These are phyloP conservation scores for Solanum tarapatanum DNA, from an alignment of 257 asterid genomes.

Conservation along the genomic window DNA sequence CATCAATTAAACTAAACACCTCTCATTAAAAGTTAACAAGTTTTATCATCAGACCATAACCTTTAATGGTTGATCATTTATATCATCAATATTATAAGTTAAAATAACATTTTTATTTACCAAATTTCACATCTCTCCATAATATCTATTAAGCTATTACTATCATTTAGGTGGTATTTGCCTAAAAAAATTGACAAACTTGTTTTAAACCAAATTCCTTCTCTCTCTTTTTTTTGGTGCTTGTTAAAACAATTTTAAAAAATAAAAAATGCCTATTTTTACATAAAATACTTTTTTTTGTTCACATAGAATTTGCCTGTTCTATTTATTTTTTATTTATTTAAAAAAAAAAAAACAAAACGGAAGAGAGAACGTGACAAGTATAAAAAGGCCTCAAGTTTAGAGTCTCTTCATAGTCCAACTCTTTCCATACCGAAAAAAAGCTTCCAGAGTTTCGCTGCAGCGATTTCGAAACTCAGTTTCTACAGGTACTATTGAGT, in stretches of 20 bases:
- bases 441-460: background rate
- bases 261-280: background rate
- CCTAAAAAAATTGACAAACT: background rate
- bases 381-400: background rate
- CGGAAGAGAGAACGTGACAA: background rate
- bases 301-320: background rate
- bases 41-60: fast-evolving
- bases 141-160: background rate
- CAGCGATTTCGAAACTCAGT: background rate
- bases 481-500: background rate
- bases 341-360: background rate
- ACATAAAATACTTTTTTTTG: background rate
- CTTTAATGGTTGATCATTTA: no score
- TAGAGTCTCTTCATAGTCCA: background rate
- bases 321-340: background rate
- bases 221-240: background rate
- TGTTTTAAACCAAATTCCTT: background rate
- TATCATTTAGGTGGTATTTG: background rate
- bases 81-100: background rate
- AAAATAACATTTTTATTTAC: background rate
- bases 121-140: background rate
- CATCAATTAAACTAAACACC: no score
- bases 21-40: no score
- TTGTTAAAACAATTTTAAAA: background rate
- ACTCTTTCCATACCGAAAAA: background rate